Conservation (phyloP, 225 moss, liverwort and hornwort species). For the Anthoceros angustus region DNA sequence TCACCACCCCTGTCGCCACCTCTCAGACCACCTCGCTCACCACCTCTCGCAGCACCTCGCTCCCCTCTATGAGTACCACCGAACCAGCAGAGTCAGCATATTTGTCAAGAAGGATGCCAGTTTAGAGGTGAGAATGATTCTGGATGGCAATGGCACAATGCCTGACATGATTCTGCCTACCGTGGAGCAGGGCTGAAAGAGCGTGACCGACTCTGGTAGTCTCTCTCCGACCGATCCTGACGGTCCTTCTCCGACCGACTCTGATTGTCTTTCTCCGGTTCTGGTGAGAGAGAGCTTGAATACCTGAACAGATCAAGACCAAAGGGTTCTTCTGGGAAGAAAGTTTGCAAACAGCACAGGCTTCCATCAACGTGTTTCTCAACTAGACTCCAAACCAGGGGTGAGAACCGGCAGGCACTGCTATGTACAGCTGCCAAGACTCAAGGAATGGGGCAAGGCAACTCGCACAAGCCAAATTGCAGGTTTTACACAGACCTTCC, state of each 20-base stretch:
- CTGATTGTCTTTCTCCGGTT: slow-evolving; percentile 30
- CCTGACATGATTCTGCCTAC: slow-evolving; percentile 16
- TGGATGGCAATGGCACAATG: too few species aligned
- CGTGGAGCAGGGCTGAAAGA: slow-evolving; percentile 74
- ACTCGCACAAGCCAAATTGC: neutral
- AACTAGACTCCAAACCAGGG: neutral
- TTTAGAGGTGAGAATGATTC: too few species aligned
- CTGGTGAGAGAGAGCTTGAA: slow-evolving; percentile 74
- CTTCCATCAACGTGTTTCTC: neutral
- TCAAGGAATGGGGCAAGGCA: neutral
- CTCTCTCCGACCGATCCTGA: slow-evolving; percentile 20
- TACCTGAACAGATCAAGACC: slow-evolving; percentile 23
- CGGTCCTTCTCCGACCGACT: slow-evolving; percentile 34
- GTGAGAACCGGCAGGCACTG: too few species aligned
- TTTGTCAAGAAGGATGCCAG: too few species aligned
- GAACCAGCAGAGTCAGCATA: neutral
- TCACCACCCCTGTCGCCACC: neutral
- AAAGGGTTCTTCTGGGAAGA: neutral
- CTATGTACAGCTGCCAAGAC: neutral
- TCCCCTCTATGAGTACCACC: neutral
- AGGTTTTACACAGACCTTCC: neutral
- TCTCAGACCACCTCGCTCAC: neutral
- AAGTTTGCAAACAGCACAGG: neutral
- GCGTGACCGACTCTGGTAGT: slow-evolving; percentile 58
- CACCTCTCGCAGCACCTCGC: neutral